These are phyloP conservation scores for Suillus plorans DNA, from an alignment of 768 basidiomycete genomes.

Conservation along the genomic window DNA sequence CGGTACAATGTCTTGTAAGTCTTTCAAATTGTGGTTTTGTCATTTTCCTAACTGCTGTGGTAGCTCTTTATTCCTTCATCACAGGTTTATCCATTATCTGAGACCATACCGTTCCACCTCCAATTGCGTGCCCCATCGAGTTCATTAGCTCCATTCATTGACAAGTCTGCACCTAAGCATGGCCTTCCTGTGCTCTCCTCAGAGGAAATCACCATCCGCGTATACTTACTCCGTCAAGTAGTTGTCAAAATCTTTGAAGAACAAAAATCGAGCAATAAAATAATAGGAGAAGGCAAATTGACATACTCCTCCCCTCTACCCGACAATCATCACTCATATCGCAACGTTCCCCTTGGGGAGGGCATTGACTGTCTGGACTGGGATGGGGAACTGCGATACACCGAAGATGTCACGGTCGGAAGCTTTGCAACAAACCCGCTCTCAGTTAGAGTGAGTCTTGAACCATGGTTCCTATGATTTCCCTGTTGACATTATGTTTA, in stretches of 20 bases:
- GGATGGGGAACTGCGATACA: slow-evolving; percentile 51
- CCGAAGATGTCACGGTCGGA: slow-evolving; percentile 39
- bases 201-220: slow-evolving; percentile 36
- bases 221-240: slow-evolving; percentile 54
- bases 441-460: slow-evolving; percentile 47
- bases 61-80: slow-evolving; percentile 63
- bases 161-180: slow-evolving; percentile 13
- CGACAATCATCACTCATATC: slow-evolving; percentile 8
- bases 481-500: slow-evolving; percentile 20
- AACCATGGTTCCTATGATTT: not conserved
- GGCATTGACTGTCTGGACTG: slow-evolving; percentile 53
- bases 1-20: slow-evolving; percentile 53
- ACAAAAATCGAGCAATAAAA: slow-evolving; percentile 13
- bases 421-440: slow-evolving; percentile 48
- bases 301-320: slow-evolving; percentile 42
- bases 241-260: slow-evolving; percentile 31
- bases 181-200: slow-evolving; percentile 5
- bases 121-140: slow-evolving; percentile 51
- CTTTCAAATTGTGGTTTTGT: not conserved
- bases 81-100: slow-evolving; percentile 51
- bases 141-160: slow-evolving; percentile 48
- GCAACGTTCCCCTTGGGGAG: slow-evolving; percentile 18
- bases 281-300: slow-evolving; percentile 50
- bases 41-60: slow-evolving; percentile 1
- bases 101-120: slow-evolving; percentile 64